phyloP scores from a whole-genome alignment of 2,329 filamentous ascomycete species.

The Shiraia sp. region DNA sequence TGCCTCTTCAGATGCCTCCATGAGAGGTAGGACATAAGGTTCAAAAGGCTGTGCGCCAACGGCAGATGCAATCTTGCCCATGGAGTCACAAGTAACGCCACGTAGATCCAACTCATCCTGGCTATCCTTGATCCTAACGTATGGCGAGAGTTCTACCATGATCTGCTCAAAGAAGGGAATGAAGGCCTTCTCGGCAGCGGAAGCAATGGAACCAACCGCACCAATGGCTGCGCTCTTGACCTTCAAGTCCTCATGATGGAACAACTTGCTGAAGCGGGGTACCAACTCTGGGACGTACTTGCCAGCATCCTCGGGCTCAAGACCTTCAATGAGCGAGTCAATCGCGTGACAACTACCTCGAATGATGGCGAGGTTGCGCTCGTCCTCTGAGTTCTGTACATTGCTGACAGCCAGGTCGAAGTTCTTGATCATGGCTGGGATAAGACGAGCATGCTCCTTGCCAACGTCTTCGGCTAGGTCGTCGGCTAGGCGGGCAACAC shows the following conservation, averaged over 20 bases:
- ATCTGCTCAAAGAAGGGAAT: slow-evolving; percentile 88
- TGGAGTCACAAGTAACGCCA: slow-evolving; percentile 86
- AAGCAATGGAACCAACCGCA: slow-evolving; percentile 87
- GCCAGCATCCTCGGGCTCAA: slow-evolving; percentile 79
- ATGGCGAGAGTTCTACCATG: slow-evolving; percentile 86
- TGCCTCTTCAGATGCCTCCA: slow-evolving; percentile 90
- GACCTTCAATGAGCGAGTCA: slow-evolving; percentile 85
- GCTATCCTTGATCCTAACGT: slow-evolving; percentile 82
- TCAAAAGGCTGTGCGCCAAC: slow-evolving; percentile 87
- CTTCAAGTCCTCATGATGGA: slow-evolving; percentile 82
- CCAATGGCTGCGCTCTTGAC: slow-evolving; percentile 89
- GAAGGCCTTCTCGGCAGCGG: slow-evolving; percentile 80
- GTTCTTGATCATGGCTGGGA: slow-evolving; percentile 85
- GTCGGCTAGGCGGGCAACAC: slow-evolving; percentile 87
- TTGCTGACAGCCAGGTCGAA: slow-evolving; percentile 77
- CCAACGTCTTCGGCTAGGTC: slow-evolving; percentile 90
- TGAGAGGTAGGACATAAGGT: slow-evolving; percentile 86
- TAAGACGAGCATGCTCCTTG: slow-evolving; percentile 80
- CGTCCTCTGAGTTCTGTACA: slow-evolving; percentile 64
- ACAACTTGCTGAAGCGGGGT: slow-evolving; percentile 79
- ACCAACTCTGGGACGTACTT: slow-evolving; percentile 83
- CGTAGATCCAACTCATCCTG: slow-evolving; percentile 90
- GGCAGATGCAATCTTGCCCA: slow-evolving; percentile 89
- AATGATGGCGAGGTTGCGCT: slow-evolving; percentile 82
- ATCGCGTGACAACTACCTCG: slow-evolving; percentile 88